Base-by-base conservation (phyloP, 805 yeast species). In the Ogataea salicorniae region DNA sequence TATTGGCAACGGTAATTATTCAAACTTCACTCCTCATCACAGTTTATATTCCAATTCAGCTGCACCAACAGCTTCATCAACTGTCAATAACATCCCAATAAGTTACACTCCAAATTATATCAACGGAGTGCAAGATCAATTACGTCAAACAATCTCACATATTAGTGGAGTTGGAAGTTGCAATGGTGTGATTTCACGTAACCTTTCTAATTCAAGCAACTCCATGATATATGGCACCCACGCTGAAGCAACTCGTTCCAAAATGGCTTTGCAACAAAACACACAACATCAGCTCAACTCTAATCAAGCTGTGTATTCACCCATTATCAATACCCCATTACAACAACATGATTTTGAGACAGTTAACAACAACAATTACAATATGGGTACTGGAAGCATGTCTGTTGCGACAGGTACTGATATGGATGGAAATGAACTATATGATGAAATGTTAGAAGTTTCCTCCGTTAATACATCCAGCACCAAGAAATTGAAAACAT, bases 401-500 rank as follows among this genome's bases (percentile, higher is more conserved):
- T 9, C 11, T 26, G 31, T 9, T 6, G 11, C 11, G 9, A 26
- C 31, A 9, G 13, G 9, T 26, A 9, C 31, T 9, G 31, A 26
- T 9, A 26, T 26, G 31, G 31, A 26, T 26, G 9, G 31, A 26
- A 26, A 26, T 26, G 31, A 26, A 9, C 20, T 16, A 5, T 50
- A 57, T 23, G 60, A 54, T 26, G 56, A 51, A 11, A 37, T 48
- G 20, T 39, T 53, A 6, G 66, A 60, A 36, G 57, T 54, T 13
- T 59, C 59, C 20, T 58, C 63, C 8, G 54, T 62, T 6, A 59
- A 52, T 46, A 61, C 65, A 2, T 56, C 63, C 1, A 42, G 51
- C 20, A 59, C 64, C 3, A 62, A 61, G 49, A 58, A 58, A 37
- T 48, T 59, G 49, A 62, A 62, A 45, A 44, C 63, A 7, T 33